Evolutionary conservation across 2,329 filamentous ascomycete genomes (phyloP).

Genomic region (Anisogramma anomala): DNA sequence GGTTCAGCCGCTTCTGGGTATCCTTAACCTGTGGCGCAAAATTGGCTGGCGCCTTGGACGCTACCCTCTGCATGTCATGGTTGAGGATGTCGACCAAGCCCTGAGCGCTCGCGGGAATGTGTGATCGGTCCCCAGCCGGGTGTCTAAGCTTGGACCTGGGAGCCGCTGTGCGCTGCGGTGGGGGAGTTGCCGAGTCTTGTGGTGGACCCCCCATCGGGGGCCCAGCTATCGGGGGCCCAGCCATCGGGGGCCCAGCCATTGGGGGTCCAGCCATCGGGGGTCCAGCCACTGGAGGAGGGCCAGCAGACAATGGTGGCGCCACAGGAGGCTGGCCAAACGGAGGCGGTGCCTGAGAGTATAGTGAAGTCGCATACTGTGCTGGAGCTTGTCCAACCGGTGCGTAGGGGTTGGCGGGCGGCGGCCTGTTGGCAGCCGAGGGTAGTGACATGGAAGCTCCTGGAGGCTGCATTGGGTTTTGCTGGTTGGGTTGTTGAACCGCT

Average conservation of each 20-base stretch:
- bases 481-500: conserved; percentile 40
- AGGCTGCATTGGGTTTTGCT: conserved; percentile 24
- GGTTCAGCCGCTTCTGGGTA: conserved; percentile 80
- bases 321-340: conserved; percentile 27
- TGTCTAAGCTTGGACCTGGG: conserved; percentile 51
- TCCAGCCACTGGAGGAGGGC: conserved; percentile 23
- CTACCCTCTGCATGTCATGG: conserved; percentile 80
- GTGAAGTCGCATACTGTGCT: conserved; percentile 48
- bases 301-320: conserved; percentile 30
- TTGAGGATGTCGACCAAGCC: conserved; percentile 71
- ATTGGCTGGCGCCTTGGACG: conserved; percentile 69
- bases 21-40: conserved; percentile 87
- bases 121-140: conserved; percentile 76
- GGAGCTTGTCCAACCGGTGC: conserved; percentile 30
- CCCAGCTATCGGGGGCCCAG: conserved; percentile 24
- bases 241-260: conserved; percentile 26
- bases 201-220: conserved; percentile 29
- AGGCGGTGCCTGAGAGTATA: conserved; percentile 32
- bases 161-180: conserved; percentile 30
- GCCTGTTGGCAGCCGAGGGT: conserved; percentile 31
- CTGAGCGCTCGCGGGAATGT: conserved; percentile 69
- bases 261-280: conserved; percentile 31
- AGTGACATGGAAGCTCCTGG: conserved; percentile 26
- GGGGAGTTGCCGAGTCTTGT: conserved; percentile 30
- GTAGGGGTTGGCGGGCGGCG: conserved; percentile 36